These are phyloP conservation scores for Pythium folliculosum DNA, from an alignment of 352 stramenopile genomes.

Conservation along the genomic window DNA sequence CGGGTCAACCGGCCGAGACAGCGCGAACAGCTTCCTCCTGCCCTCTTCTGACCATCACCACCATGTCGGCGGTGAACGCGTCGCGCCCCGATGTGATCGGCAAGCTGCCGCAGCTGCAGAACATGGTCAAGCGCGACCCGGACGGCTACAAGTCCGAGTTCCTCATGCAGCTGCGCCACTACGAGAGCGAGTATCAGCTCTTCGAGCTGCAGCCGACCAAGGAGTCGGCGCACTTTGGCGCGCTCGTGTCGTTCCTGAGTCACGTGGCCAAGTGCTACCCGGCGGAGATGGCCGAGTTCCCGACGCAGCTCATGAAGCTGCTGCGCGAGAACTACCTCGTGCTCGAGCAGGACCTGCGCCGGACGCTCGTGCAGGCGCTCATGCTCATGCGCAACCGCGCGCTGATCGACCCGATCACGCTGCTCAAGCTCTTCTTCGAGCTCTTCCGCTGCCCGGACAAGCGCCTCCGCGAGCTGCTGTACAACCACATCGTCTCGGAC, in stretches of 20 bases:
- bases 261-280: constrained; percentile 92
- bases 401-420: constrained; percentile 87
- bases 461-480: constrained; percentile 93
- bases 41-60: background rate
- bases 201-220: constrained; percentile 93
- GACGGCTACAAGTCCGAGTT: constrained; percentile 97
- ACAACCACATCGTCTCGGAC: constrained; percentile 96
- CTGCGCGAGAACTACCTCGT: constrained; percentile 90
- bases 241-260: constrained; percentile 96
- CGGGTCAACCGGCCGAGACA: background rate
- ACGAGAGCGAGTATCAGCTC: constrained; percentile 95
- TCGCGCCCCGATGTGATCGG: constrained; percentile 85
- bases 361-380: constrained; percentile 94
- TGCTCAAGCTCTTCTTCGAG: constrained; percentile 96
- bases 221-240: constrained; percentile 92
- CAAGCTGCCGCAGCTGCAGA: constrained; percentile 96
- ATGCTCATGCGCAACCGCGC: constrained; percentile 97
- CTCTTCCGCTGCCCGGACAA: constrained; percentile 97
- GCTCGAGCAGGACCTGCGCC: constrained; percentile 91
- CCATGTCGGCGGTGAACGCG: constrained; percentile 69
- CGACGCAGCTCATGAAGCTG: constrained; percentile 91
- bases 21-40: background rate
- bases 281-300: constrained; percentile 86
- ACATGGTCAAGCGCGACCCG: constrained; percentile 98
- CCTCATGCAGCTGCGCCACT: constrained; percentile 95